Conservation (phyloP, 139 green algal species). For the Picochlorum sp. region DNA sequence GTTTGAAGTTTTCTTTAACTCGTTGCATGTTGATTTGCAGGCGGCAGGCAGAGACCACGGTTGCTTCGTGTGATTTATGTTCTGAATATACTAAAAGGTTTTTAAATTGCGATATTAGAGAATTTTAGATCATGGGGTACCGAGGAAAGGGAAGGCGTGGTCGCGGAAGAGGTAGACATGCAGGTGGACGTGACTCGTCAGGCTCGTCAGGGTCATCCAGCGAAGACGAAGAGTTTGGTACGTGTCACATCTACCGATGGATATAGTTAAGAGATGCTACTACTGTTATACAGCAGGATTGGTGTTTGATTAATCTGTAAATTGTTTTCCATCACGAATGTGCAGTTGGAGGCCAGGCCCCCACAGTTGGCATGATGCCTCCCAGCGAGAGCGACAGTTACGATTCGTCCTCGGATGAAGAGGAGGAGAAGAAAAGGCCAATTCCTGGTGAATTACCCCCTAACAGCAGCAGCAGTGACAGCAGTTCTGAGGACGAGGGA, state of each 20-base stretch:
- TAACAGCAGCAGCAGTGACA: conserved; percentile 34
- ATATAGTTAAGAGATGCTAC: too few species aligned
- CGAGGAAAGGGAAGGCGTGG: neutral
- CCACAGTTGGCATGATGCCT: conserved; percentile 60
- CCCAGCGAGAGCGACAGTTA: conserved; percentile 54
- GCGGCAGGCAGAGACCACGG: too few species aligned
- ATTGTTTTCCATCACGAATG: neutral
- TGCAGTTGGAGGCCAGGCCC: conserved; percentile 28
- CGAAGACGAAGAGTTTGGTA: neutral
- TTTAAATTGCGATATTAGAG: too few species aligned
- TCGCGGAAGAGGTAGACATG: neutral
- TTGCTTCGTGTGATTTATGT: neutral
- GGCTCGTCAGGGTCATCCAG: neutral
- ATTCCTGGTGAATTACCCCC: conserved; percentile 62
- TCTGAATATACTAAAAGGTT: neutral
- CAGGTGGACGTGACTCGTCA: neutral
- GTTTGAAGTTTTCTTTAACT: too few species aligned
- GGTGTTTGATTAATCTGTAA: neutral
- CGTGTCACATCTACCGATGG: too few species aligned
- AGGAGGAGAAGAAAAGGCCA: conserved; percentile 28
- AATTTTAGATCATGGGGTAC: too few species aligned
- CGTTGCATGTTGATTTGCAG: too few species aligned
- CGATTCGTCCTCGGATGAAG: conserved; percentile 2
- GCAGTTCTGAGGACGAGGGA: conserved; percentile 10
- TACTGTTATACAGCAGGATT: neutral